Evolutionary conservation across 257 asterid genomes (phyloP).

Genomic region (Coffea eugenioides): DNA sequence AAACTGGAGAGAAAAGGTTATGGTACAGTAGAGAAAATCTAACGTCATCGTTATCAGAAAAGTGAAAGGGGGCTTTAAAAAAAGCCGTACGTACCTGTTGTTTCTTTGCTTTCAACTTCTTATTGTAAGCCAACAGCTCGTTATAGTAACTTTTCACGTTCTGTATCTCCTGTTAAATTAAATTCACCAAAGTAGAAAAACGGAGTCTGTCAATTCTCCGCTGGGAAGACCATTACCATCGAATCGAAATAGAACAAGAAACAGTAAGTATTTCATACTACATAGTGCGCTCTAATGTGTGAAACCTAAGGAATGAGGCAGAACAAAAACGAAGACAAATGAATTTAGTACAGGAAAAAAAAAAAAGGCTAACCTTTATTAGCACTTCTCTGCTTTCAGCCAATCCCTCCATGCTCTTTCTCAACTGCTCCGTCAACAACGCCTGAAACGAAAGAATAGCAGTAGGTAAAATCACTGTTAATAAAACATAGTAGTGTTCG

Average conservation of each 20-base stretch:
- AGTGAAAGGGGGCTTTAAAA: neutral
- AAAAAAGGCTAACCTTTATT: constrained; percentile 36
- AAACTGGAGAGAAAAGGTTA: neutral
- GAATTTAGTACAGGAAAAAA: neutral
- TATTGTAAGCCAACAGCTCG: constrained; percentile 13
- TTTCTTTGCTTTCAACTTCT: constrained; percentile 20
- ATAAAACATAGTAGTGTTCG: neutral
- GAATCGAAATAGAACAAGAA: neutral
- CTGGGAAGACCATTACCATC: neutral
- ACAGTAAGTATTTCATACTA: neutral
- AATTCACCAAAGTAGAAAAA: neutral
- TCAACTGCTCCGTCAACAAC: constrained; percentile 44
- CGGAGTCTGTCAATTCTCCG: neutral
- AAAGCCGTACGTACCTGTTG: constrained; percentile 23
- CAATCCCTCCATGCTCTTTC: constrained; percentile 34
- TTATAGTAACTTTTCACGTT: neutral
- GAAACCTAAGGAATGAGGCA: neutral
- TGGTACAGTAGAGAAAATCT: neutral
- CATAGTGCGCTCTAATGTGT: neutral
- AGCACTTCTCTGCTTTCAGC: constrained; percentile 39
- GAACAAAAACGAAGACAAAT: neutral
- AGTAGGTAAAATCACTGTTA: neutral
- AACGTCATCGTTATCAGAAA: neutral
- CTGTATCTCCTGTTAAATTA: constrained; percentile 41
- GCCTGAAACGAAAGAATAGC: neutral